Base-by-base conservation (phyloP, 495 filamentous ascomycete genomes). In the Penicillium paradoxum region DNA sequence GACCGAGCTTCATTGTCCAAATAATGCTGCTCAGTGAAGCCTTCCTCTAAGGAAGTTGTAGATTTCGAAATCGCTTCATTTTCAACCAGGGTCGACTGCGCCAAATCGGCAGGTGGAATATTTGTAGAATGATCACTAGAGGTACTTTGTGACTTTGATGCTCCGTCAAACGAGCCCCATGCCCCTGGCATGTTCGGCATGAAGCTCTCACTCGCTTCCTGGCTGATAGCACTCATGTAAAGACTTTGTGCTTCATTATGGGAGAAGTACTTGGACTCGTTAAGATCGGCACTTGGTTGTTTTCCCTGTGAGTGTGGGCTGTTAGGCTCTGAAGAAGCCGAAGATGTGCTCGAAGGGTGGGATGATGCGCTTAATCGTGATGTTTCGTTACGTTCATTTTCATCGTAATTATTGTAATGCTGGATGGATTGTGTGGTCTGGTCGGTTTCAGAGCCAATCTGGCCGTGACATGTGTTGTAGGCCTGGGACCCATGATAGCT, bases 241-340 rank as follows among this genome's bases (percentile, higher is more conserved):
- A 99, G 87, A 69, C 93, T 97, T 59, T 92, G 86, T 0, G 93
- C 93, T 53, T 97, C 91, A 51, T 95, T 90, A 50, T 95, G 86
- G 47, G 83, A 91, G 65, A 91, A 97, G 14, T 93, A 65, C 56
- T 79, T 89, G 9, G 95, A 97, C 54, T 88, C 73, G 17, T 79
- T 71, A 14, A 89, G 77, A 49, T 85, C 80, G 25, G 80, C 79
- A 48, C 53, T 46, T 17, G 63, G 24, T 49, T 24, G 59, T 64
- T 21, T 50, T 55, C 7, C 57, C 55, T 51, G 54, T 5, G 65
- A 65, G 17, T 30, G 49, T n/a, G 55, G 48, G 48, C 58, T 67
- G 19, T 53, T 63, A 48, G 58, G 25, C 11, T 67, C 63, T 10
- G 69, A 67, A 22, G 54, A 53, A 8, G 65, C 55, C 21, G 53